Evolutionary conservation across 768 basidiomycete genomes (phyloP).

Genomic region (Lactarius indigo): DNA sequence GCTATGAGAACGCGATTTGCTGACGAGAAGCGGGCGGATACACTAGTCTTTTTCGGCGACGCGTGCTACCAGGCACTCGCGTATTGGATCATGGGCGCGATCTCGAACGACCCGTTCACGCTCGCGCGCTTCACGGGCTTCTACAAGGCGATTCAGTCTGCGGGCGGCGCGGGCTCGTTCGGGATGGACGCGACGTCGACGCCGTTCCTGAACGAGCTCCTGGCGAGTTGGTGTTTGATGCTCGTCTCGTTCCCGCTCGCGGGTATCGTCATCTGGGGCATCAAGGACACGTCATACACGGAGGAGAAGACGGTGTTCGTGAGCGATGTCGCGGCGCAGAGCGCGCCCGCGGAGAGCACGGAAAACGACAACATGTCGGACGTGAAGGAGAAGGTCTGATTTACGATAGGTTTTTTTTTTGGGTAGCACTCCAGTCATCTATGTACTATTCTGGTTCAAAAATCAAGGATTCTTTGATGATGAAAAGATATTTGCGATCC

Average conservation of each 20-base stretch:
- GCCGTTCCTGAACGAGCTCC: conserved; percentile 43
- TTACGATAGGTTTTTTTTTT: not conserved
- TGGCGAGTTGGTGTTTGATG: conserved; percentile 37
- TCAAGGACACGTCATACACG: conserved; percentile 39
- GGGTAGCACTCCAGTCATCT: not conserved
- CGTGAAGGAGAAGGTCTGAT: not conserved
- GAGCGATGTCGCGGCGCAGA: conserved; percentile 26
- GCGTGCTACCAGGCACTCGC: conserved; percentile 37
- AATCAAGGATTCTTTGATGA: not conserved
- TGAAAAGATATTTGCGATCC: too few relatives aligned
- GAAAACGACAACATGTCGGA: conserved; percentile 7
- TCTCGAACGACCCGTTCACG: conserved; percentile 45
- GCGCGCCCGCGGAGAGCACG: not conserved
- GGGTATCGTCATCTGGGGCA: conserved; percentile 33
- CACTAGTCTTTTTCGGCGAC: conserved; percentile 38
- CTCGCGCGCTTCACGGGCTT: conserved; percentile 44
- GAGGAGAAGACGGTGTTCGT: conserved; percentile 35
- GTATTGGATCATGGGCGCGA: conserved; percentile 41
- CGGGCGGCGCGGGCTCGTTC: conserved; percentile 39
- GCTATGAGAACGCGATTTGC: not conserved
- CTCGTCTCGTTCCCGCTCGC: conserved; percentile 37
- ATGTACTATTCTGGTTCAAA: not conserved
- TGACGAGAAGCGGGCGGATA: not conserved
- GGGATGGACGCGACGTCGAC: conserved; percentile 45
- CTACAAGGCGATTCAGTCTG: conserved; percentile 40